Evolutionary conservation across 192 early-diverging fungal genomes (phyloP).

Genomic region (Backusella circina): DNA sequence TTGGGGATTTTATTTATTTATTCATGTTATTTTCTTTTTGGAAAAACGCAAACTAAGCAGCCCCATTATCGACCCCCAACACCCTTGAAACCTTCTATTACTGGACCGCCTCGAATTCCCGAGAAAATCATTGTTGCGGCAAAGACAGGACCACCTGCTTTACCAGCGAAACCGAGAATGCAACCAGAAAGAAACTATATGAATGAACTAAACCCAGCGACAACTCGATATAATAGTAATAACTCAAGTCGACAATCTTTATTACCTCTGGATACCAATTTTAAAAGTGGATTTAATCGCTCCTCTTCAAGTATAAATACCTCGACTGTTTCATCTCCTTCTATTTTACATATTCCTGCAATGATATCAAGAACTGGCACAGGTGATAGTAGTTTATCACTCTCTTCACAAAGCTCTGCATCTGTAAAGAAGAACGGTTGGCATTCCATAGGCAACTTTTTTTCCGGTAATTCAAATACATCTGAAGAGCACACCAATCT

Average conservation of each 20-base stretch:
- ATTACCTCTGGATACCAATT: not conserved
- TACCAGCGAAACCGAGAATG: conserved; percentile 6
- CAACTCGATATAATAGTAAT: not conserved
- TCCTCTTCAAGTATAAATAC: not conserved
- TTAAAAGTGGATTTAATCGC: not conserved
- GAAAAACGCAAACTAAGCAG: not conserved
- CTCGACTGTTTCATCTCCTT: not conserved
- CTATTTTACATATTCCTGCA: not conserved
- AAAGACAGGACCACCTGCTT: conserved; percentile 3
- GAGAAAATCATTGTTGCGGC: conserved; percentile 9
- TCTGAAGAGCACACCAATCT: not conserved
- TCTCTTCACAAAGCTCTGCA: not conserved
- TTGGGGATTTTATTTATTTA: not conserved
- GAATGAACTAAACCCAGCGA: not conserved
- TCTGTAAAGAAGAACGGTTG: not conserved
- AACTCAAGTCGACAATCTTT: not conserved
- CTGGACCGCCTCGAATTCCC: not conserved
- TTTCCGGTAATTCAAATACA: not conserved
- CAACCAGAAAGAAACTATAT: not conserved
- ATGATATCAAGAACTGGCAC: conserved; percentile 4
- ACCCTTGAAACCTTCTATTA: conserved; percentile 1
- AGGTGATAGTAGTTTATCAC: not conserved
- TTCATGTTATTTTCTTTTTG: not conserved
- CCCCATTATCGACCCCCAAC: not conserved
- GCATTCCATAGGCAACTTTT: not conserved